phyloP scores from a whole-genome alignment of 225 moss, liverwort and hornwort genomes.

The Physcomitrellopsis africana region DNA sequence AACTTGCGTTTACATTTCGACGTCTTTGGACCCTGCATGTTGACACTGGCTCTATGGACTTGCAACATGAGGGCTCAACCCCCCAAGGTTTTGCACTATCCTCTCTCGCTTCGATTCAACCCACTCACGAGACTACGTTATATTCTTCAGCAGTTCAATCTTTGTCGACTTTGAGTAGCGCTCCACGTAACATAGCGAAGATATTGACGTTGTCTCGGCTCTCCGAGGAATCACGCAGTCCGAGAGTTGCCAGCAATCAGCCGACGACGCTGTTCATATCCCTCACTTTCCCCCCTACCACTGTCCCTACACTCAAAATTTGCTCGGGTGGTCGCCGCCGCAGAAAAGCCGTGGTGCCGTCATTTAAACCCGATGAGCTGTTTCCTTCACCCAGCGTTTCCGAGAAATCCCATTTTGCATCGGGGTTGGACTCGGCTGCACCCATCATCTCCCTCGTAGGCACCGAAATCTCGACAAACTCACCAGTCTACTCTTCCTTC shows the following conservation, averaged over 20 bases:
- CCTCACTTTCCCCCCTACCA: not conserved
- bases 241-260: no score
- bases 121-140: no score
- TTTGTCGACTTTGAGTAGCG: no score
- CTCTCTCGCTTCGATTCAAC: not conserved
- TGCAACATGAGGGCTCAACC: slow-evolving; percentile 34
- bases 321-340: not conserved
- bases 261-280: not conserved
- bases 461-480: slow-evolving; percentile 34
- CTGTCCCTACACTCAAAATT: no score
- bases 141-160: no score
- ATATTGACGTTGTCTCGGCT: no score
- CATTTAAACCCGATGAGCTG: slow-evolving; percentile 38
- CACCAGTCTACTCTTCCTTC: slow-evolving; percentile 41
- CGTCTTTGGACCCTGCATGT: not conserved
- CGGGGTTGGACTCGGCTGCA: slow-evolving; percentile 24
- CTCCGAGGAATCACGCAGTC: no score
- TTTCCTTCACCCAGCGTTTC: slow-evolving; percentile 30
- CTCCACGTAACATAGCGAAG: no score
- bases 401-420: slow-evolving; percentile 33
- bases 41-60: slow-evolving; percentile 43
- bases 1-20: no score
- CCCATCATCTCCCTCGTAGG: slow-evolving; percentile 18
- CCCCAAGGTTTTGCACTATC: not conserved
- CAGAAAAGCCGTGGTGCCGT: slow-evolving; percentile 22